Evolutionary conservation across 345 rosid species (phyloP), one percentile per base, ranked within the genome.

Genomic region (Murraya koenigii): DNA sequence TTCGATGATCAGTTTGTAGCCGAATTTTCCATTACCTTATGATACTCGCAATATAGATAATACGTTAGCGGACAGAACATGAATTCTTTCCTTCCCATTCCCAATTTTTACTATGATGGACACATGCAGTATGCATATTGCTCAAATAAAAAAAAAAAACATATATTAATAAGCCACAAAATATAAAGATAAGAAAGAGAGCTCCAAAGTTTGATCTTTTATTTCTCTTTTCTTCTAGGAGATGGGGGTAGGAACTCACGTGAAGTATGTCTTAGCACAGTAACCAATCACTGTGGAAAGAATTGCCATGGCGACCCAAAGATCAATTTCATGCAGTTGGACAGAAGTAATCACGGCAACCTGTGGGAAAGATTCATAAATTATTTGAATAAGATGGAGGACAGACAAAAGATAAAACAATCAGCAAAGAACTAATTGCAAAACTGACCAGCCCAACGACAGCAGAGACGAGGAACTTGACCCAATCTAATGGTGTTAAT

Each of bases 401-500:
- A 63, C n/a, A 10, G 11, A 35, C 17, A 75, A 66, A 23, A 75
- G 11, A 54, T 8, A n/a, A 19, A 47, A 75, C 32, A 64, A 8
- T 65, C 44, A 47, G 2, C 38, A 58, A 32, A 55, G 81, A 80
- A 75, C 35, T 28, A 74, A 32, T 49, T 49, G n/a, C 52, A 33
- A 66, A 52, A 75, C 98, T 81, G 69, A 96, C 98, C 97, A 96
- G 85, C 67, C 99, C 99, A 82, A 92, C 93, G 26, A 92, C 82
- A n/a, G 99, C 97, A 77, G 99, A 92, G 80, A 69, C 87, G 44
- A 96, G 78, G 80, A 96, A 96, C 87, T 88, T 96, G 87, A 94
- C 97, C 99, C 99, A 96, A 82, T 96, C 99, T 94, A 91, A 85
- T 61, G 99, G 99, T 75, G 99, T 96, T 81, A 96, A 84, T 71